phyloP scores from a whole-genome alignment of 192 early-diverging fungal species.

The Rhizoclosmatium sp. region DNA sequence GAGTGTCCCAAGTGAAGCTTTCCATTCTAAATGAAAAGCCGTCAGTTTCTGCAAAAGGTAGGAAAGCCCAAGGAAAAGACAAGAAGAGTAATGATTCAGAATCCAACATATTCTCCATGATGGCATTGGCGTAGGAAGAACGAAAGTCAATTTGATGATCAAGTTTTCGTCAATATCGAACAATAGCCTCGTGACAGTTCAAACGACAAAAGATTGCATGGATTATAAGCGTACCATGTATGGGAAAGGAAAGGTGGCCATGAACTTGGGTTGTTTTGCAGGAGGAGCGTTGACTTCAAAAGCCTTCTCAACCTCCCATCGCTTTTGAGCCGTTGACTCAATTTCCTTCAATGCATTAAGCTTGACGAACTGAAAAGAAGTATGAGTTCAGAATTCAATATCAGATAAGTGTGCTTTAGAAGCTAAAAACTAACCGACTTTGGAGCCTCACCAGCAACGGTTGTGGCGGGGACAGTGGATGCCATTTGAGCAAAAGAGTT shows the following conservation, averaged over 20 bases:
- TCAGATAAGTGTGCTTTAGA: neutral
- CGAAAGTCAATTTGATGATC: too few relatives aligned
- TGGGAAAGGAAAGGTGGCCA: constrained; percentile 96
- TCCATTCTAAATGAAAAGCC: constrained; percentile 34
- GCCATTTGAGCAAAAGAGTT: too few relatives aligned
- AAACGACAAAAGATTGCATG: constrained; percentile 63
- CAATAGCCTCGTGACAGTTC: too few relatives aligned
- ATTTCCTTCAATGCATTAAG: constrained; percentile 45
- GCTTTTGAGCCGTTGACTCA: constrained; percentile 76
- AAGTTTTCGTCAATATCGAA: too few relatives aligned
- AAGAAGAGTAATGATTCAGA: too few relatives aligned
- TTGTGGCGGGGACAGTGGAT: neutral
- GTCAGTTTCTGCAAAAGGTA: too few relatives aligned
- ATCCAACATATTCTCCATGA: too few relatives aligned
- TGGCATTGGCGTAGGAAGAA: too few relatives aligned
- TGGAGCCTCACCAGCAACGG: constrained; percentile 18
- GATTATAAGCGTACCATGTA: constrained; percentile 72
- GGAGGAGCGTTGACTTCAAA: constrained; percentile 91
- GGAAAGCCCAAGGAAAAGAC: too few relatives aligned
- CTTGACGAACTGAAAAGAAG: constrained; percentile 26
- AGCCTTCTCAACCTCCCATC: constrained; percentile 78
- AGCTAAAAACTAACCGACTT: constrained; percentile 12
- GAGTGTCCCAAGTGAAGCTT: constrained; percentile 92
- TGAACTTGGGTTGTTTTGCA: constrained; percentile 82
- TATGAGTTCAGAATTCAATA: neutral